Evolutionary conservation across 805 yeast species (phyloP).

Genomic region (Candida vaughaniae): DNA sequence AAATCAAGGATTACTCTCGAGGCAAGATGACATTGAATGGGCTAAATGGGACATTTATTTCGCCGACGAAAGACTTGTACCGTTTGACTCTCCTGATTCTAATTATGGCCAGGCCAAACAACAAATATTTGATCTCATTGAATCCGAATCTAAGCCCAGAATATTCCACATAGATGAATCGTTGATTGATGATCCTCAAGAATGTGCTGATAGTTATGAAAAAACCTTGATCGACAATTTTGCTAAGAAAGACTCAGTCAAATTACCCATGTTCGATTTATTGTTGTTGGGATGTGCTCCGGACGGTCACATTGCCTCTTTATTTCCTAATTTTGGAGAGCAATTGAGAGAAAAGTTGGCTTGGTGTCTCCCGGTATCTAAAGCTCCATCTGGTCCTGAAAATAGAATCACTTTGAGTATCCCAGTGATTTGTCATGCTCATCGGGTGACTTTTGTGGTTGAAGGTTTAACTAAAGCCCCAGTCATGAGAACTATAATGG

Average conservation of each 20-base stretch:
- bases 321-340: slow-evolving; percentile 86
- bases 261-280: slow-evolving; percentile 91
- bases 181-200: slow-evolving; percentile 76
- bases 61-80: slow-evolving; percentile 94
- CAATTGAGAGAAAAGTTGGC: slow-evolving; percentile 86
- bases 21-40: slow-evolving; percentile 79
- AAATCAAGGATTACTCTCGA: slow-evolving; percentile 72
- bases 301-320: slow-evolving; percentile 96
- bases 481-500: slow-evolving; percentile 86
- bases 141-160: slow-evolving; percentile 57
- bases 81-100: slow-evolving; percentile 76
- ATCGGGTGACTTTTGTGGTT: slow-evolving; percentile 89
- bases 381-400: slow-evolving; percentile 87
- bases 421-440: slow-evolving; percentile 94
- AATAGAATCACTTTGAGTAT: slow-evolving; percentile 58
- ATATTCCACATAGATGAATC: slow-evolving; percentile 82
- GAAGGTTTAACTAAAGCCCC: slow-evolving; percentile 97
- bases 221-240: slow-evolving; percentile 81
- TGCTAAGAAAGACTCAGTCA: slow-evolving; percentile 95
- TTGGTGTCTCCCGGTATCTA: slow-evolving; percentile 91
- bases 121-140: slow-evolving; percentile 71
- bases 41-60: slow-evolving; percentile 93
- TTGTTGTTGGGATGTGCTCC: slow-evolving; percentile 96
- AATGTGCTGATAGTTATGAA: slow-evolving; percentile 92
- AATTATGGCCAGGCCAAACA: slow-evolving; percentile 89